A percentile compares a stretch with the other conserved stretches of the same genome.
Conservation (phyloP, 257 asterid species). For the Asclepias syriaca region DNA sequence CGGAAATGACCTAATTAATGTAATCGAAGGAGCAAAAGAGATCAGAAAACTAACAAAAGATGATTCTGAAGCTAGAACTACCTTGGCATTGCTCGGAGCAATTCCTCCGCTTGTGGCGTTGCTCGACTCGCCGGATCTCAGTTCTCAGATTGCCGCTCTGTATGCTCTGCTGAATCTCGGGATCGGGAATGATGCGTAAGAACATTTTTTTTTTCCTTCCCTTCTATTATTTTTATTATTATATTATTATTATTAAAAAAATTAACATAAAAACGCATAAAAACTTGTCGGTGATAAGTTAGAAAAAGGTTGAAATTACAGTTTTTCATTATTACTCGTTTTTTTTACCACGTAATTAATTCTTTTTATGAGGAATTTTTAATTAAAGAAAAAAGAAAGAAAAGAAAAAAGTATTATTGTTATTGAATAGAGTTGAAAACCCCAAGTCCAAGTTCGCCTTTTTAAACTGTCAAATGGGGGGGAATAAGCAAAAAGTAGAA, state of each 20-base stretch:
- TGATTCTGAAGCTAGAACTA: conserved; percentile 54
- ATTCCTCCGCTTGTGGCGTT: conserved; percentile 78
- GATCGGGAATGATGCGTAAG: conserved; percentile 65
- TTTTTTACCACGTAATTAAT: no score
- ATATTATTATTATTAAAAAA: neutral
- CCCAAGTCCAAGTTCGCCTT: no score
- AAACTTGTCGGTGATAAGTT: no score
- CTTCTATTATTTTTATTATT: neutral
- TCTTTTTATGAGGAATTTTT: no score
- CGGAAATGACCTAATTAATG: conserved; percentile 14
- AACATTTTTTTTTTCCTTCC: neutral
- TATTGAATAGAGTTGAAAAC: no score
- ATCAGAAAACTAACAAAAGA: conserved; percentile 66
- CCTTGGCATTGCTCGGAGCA: conserved; percentile 73
- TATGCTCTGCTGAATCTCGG: conserved; percentile 81
- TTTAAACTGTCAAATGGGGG: no score
- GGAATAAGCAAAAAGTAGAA: no score
- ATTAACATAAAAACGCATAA: no score
- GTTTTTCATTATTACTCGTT: no score
- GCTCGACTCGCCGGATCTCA: conserved; percentile 48
- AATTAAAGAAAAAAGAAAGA: no score
- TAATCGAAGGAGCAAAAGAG: conserved; percentile 66
- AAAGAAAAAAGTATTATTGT: no score
- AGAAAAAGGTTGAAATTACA: no score
- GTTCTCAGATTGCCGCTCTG: conserved; percentile 62